Conservation (phyloP, 805 yeast species). For the Ogataea angusta region DNA sequence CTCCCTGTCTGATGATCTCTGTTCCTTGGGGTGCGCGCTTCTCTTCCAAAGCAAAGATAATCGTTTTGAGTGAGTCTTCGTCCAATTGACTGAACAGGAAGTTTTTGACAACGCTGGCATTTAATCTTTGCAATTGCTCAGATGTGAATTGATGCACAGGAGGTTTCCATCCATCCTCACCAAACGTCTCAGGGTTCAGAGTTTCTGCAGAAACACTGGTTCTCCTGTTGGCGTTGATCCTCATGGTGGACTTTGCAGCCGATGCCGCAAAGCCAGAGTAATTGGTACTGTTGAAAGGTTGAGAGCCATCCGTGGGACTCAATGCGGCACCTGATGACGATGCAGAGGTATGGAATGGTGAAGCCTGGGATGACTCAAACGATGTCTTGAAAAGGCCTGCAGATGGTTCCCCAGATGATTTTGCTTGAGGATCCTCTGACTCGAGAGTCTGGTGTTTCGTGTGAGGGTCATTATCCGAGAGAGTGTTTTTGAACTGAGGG, state of each 20-base stretch:
- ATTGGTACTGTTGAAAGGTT: neutral
- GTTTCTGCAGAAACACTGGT: conserved; percentile 91
- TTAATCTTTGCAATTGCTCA: conserved; percentile 65
- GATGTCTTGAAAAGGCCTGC: conserved; percentile 8
- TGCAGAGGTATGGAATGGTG: conserved; percentile 24
- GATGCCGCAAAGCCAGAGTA: conserved; percentile 26
- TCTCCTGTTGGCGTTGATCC: conserved; percentile 78
- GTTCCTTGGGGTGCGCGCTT: conserved; percentile 56
- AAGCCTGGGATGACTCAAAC: conserved; percentile 29
- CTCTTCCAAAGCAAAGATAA: conserved; percentile 80
- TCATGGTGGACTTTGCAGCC: conserved; percentile 42
- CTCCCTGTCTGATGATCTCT: conserved; percentile 83
- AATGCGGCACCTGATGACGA: conserved; percentile 13
- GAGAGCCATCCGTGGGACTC: conserved; percentile 1
- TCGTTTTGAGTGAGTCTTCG: conserved; percentile 68
- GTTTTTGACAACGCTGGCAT: conserved; percentile 70
- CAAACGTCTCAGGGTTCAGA: conserved; percentile 67
- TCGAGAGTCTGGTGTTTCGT: conserved; percentile 36
- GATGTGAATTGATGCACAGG: conserved; percentile 62
- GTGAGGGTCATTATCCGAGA: conserved; percentile 64
- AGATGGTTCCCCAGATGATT: conserved; percentile 3
- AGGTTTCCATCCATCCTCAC: conserved; percentile 66
- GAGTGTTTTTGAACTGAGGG: conserved; percentile 54
- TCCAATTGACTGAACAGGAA: conserved; percentile 84
- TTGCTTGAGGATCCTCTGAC: conserved; percentile 25